A percentile compares a stretch with the other conserved stretches of the same genome.
Conservation (phyloP, 2,329 filamentous ascomycete genomes). For the Diplocarpon rosae region DNA sequence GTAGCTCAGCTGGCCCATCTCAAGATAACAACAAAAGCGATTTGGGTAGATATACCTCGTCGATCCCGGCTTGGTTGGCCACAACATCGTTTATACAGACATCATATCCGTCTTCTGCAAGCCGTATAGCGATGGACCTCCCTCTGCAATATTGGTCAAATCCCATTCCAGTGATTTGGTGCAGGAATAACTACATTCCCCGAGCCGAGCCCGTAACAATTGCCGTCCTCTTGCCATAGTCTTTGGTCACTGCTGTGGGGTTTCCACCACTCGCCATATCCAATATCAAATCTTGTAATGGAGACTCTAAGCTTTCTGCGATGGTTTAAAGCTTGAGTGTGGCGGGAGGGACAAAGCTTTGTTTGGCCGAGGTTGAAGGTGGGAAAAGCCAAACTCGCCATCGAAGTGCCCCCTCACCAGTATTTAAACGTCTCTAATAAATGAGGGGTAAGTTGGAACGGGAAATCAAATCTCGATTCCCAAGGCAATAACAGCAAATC, state of each 20-base stretch:
- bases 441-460: neutral
- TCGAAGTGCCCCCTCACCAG: too few species aligned
- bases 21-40: constrained; percentile 14
- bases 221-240: constrained; percentile 26
- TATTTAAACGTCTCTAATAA: too few species aligned
- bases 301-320: neutral
- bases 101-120: constrained; percentile 54
- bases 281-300: neutral
- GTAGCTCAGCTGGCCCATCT: neutral
- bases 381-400: too few species aligned
- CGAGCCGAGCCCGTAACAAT: constrained; percentile 32
- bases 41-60: constrained; percentile 31
- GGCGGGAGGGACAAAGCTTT: neutral
- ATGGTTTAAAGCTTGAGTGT: neutral
- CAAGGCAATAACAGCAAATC: neutral
- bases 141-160: constrained; percentile 33
- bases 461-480: neutral
- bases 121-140: constrained; percentile 49
- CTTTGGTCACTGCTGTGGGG: constrained; percentile 21
- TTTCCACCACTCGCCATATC: constrained; percentile 11
- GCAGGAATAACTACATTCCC: constrained; percentile 28
- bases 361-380: too few species aligned
- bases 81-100: constrained; percentile 54
- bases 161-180: neutral
- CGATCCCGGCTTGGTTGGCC: constrained; percentile 39